These are phyloP conservation scores for Ceratobasidium sp. DNA, from an alignment of 1,284 basidiomycete genomes.

Conservation along the genomic window DNA sequence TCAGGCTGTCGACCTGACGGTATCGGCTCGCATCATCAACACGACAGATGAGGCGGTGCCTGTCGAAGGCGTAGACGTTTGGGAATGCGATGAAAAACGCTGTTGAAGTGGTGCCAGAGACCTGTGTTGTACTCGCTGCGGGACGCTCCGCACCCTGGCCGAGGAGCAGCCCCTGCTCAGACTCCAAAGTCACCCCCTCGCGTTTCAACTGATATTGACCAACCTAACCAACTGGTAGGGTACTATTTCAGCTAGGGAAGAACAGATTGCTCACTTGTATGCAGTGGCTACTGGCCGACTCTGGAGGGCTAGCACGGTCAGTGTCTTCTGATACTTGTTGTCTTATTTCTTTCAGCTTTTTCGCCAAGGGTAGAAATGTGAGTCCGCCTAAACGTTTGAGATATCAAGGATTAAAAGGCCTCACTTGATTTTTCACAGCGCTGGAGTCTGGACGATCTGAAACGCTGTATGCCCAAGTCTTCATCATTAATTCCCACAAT, in stretches of 20 bases:
- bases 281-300: too few species aligned
- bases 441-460: background rate
- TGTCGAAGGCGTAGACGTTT: slow-evolving; percentile 15
- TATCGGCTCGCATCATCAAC: background rate
- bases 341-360: background rate
- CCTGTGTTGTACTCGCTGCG: background rate
- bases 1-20: background rate
- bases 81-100: slow-evolving; percentile 23
- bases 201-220: background rate
- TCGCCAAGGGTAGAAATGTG: background rate
- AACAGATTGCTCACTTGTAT: too few species aligned
- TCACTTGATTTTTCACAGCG: background rate
- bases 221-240: too few species aligned
- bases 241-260: too few species aligned
- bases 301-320: too few species aligned
- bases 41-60: slow-evolving; percentile 7
- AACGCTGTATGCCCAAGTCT: background rate
- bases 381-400: background rate
- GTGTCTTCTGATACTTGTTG: background rate
- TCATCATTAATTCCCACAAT: background rate
- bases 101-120: background rate
- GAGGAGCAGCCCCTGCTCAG: background rate
- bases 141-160: background rate
- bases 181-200: slow-evolving; percentile 2
- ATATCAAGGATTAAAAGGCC: background rate